phyloP scores from a whole-genome alignment of 306 rosid species.

The Castanospermum australe region DNA sequence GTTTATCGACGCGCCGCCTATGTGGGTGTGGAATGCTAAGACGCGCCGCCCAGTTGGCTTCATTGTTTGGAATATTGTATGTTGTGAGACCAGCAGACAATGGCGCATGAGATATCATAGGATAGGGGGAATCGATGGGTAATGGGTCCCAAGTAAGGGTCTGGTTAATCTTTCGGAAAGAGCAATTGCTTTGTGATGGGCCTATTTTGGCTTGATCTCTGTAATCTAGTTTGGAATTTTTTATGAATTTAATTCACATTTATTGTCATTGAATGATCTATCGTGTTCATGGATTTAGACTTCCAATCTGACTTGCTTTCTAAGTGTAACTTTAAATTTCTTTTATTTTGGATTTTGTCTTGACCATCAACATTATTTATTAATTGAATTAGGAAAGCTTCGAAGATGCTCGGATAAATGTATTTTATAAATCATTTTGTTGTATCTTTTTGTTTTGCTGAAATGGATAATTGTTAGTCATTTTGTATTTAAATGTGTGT shows the following conservation, averaged over 20 bases:
- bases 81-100: slow-evolving; percentile 36
- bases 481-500: too few species aligned
- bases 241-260: not conserved
- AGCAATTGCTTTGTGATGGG: not conserved
- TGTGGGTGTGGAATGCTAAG: slow-evolving; percentile 60
- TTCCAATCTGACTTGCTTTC: too few species aligned
- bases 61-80: not conserved
- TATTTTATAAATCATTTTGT: too few species aligned
- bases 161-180: not conserved
- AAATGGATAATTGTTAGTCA: too few species aligned
- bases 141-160: slow-evolving; percentile 10
- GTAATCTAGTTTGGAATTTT: not conserved
- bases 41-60: slow-evolving; percentile 4
- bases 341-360: too few species aligned
- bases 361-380: too few species aligned
- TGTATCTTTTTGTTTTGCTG: too few species aligned
- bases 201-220: not conserved
- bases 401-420: too few species aligned
- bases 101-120: slow-evolving; percentile 14
- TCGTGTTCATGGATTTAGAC: too few species aligned
- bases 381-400: too few species aligned
- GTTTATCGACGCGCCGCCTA: slow-evolving; percentile 67
- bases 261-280: not conserved
- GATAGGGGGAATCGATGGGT: slow-evolving; percentile 30
- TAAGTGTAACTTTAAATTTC: too few species aligned